These are phyloP conservation scores for Aspergillus tubingensis DNA, from an alignment of 2,329 filamentous ascomycete species.

Conservation along the genomic window DNA sequence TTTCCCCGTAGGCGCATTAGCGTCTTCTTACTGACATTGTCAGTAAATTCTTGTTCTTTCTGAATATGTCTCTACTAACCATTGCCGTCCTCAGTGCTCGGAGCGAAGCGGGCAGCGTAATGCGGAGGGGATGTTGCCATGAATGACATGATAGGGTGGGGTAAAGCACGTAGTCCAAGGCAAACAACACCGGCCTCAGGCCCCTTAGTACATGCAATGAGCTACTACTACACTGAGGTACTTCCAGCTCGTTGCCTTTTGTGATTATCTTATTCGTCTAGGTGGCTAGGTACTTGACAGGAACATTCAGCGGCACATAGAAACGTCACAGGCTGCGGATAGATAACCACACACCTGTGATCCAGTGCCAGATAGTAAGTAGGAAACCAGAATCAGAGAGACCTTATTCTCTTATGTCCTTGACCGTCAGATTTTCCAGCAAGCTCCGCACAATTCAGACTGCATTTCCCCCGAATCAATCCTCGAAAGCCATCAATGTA, in stretches of 20 bases:
- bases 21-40: no score
- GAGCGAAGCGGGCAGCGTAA: no score
- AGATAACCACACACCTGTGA: neutral
- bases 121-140: neutral
- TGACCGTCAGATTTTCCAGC: neutral
- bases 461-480: slow-evolving; percentile 14
- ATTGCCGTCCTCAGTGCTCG: no score
- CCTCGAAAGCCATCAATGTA: slow-evolving; percentile 21
- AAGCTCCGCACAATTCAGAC: slow-evolving; percentile 10
- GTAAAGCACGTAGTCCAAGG: neutral
- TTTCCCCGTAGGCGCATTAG: accelerated
- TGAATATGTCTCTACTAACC: no score
- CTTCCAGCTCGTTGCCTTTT: neutral
- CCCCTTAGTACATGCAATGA: neutral
- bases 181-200: neutral
- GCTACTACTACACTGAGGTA: no score
- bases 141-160: neutral
- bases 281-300: slow-evolving; percentile 1
- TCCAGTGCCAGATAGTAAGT: neutral
- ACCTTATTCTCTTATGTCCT: neutral
- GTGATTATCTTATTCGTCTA: neutral
- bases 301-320: neutral
- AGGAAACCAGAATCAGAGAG: neutral
- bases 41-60: no score
- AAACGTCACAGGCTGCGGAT: neutral